Evolutionary conservation across 768 basidiomycete genomes (phyloP).

Genomic region (Tephrocybe sp.): DNA sequence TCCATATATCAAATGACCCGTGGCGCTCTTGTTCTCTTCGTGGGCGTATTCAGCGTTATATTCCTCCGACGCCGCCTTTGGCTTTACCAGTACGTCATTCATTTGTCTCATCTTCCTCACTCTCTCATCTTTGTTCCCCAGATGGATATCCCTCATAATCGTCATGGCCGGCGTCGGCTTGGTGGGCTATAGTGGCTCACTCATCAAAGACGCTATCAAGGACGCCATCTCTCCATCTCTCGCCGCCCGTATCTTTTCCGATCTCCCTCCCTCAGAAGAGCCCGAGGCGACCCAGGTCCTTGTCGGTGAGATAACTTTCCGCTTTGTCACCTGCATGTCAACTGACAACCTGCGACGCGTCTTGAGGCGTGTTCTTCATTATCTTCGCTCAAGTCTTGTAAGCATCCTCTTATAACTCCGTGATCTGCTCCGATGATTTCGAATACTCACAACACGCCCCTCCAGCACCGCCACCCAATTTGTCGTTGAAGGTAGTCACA

Average conservation of each 20-base stretch:
- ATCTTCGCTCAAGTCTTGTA: constrained; percentile 95
- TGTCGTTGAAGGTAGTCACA: constrained; percentile 69
- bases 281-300: constrained; percentile 71
- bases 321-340: constrained; percentile 16
- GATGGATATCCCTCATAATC: constrained; percentile 88
- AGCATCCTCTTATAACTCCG: constrained; percentile 30
- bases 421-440: constrained; percentile 19
- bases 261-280: constrained; percentile 41
- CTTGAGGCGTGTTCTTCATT: constrained; percentile 84
- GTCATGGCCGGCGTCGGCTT: constrained; percentile 85
- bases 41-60: constrained; percentile 86
- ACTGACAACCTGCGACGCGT: constrained; percentile 15
- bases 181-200: constrained; percentile 87
- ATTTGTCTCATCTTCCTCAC: not conserved
- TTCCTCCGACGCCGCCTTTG: constrained; percentile 86
- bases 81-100: constrained; percentile 72
- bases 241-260: constrained; percentile 27
- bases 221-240: constrained; percentile 36
- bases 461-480: constrained; percentile 89
- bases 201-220: constrained; percentile 74
- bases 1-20: constrained; percentile 97
- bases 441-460: constrained; percentile 4
- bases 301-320: constrained; percentile 52
- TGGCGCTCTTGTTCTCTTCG: constrained; percentile 91
- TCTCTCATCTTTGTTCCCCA: constrained; percentile 26